Percentiles rank a stretch among this genome's conserved stretches.
Evolutionary conservation across 306 rosid species (phyloP).

Genomic region (Prunus mume): DNA sequence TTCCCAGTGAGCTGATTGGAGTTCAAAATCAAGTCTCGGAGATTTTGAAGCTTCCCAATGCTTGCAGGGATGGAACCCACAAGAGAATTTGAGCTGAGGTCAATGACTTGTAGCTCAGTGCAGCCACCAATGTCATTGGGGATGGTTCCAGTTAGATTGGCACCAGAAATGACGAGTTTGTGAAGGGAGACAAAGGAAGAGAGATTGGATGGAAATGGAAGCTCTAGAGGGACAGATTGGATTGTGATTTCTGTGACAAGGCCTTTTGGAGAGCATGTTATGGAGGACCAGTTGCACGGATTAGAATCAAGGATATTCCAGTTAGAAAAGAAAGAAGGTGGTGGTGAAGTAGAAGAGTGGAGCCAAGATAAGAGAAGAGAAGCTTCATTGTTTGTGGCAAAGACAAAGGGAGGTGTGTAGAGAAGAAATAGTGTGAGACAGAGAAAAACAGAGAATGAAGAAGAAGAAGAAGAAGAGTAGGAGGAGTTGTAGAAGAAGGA

Average conservation of each 20-base stretch:
- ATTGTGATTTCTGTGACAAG: constrained; percentile 66
- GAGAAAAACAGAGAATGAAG: constrained; percentile 10
- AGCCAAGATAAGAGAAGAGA: constrained; percentile 80
- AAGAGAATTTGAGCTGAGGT: constrained; percentile 67
- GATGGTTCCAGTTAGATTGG: constrained; percentile 69
- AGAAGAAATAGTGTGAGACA: constrained; percentile 8
- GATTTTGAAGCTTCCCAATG: constrained; percentile 51
- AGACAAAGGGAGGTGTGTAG: constrained; percentile 36
- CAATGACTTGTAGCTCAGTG: constrained; percentile 43
- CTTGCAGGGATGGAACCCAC: constrained; percentile 63
- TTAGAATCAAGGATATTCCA: constrained; percentile 62
- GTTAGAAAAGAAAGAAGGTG: constrained; percentile 47
- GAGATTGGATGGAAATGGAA: constrained; percentile 63
- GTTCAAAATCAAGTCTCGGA: constrained; percentile 57
- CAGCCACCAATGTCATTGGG: constrained; percentile 59
- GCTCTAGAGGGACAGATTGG: constrained; percentile 58
- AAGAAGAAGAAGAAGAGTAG: constrained; percentile 20
- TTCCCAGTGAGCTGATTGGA: constrained; percentile 74
- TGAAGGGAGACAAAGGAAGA: constrained; percentile 55
- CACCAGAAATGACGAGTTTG: constrained; percentile 66
- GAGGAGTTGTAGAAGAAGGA: constrained; percentile 5
- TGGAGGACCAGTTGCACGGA: constrained; percentile 91
- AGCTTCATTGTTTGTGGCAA: constrained; percentile 66
- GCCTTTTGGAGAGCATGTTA: constrained; percentile 61
- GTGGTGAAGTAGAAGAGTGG: constrained; percentile 41